phyloP scores from a whole-genome alignment of 2,329 filamentous ascomycete species.

The Epichloe sp. region DNA sequence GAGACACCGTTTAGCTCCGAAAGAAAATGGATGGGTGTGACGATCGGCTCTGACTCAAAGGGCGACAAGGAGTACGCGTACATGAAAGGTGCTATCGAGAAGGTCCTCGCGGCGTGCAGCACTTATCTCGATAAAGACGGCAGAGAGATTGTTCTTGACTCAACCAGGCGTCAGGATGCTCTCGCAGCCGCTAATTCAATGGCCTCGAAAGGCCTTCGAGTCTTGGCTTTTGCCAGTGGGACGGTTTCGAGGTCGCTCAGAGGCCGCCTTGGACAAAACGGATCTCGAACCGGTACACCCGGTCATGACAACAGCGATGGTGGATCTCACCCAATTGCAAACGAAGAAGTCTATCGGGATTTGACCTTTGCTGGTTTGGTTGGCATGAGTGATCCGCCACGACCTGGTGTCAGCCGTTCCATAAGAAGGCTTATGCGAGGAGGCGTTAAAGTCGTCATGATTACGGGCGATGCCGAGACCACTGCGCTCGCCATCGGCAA shows the following conservation, averaged over 20 bases:
- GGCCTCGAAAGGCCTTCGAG: constrained; percentile 78
- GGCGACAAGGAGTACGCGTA: constrained; percentile 71
- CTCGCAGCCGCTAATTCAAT: constrained; percentile 70
- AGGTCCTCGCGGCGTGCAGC: constrained; percentile 74
- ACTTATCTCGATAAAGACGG: constrained; percentile 81
- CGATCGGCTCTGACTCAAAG: constrained; percentile 51
- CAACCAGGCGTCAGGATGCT: constrained; percentile 59
- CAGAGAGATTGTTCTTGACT: constrained; percentile 73
- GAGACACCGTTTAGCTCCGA: constrained; percentile 96
- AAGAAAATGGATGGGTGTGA: constrained; percentile 98
- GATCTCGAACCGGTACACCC: constrained; percentile 40
- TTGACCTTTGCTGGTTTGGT: constrained; percentile 85
- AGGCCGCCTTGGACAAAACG: constrained; percentile 24
- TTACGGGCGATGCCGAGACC: constrained; percentile 90
- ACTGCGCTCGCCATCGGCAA: constrained; percentile 88
- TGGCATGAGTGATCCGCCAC: constrained; percentile 93
- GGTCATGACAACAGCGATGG: constrained; percentile 25
- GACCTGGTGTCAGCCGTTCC: constrained; percentile 77
- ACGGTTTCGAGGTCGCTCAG: constrained; percentile 37
- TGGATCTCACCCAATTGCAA: constrained; percentile 28
- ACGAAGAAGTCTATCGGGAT: constrained; percentile 65
- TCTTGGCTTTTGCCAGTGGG: constrained; percentile 88
- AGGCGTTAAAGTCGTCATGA: constrained; percentile 97
- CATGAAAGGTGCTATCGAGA: constrained; percentile 89
- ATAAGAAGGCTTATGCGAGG: constrained; percentile 86